Conservation (phyloP, 2,329 filamentous ascomycete species). For the Sclerotinia sclerotiorum region DNA sequence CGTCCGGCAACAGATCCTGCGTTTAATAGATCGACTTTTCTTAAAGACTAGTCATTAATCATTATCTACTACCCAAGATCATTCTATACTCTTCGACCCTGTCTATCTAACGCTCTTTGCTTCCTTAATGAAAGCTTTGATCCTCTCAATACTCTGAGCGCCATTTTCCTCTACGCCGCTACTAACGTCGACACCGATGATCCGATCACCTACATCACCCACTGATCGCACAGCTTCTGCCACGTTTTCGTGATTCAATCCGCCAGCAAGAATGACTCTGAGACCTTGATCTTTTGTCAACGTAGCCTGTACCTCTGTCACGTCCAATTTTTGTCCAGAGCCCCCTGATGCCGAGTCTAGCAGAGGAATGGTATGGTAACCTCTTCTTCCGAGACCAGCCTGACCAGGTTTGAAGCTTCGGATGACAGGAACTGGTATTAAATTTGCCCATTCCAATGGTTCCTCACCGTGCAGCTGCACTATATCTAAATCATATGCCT, state of each 20-base stretch:
- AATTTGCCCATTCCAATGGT: constrained; percentile 82
- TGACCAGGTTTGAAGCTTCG: constrained; percentile 76
- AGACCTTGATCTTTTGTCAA: constrained; percentile 70
- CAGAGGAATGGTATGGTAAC: constrained; percentile 80
- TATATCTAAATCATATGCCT: constrained; percentile 74
- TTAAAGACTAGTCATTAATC: constrained; percentile 6
- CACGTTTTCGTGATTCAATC: constrained; percentile 79
- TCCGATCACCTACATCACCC: constrained; percentile 58
- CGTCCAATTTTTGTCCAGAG: constrained; percentile 75
- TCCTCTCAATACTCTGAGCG: constrained; percentile 77
- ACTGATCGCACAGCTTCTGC: constrained; percentile 61
- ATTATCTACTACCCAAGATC: background rate
- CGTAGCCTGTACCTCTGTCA: constrained; percentile 64
- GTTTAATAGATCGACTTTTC: background rate
- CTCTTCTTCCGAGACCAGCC: constrained; percentile 62
- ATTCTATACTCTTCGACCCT: background rate
- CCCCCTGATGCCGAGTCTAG: constrained; percentile 84
- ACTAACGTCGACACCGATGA: constrained; percentile 88
- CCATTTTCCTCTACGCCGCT: constrained; percentile 88
- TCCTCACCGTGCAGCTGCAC: constrained; percentile 93
- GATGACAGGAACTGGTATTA: constrained; percentile 92
- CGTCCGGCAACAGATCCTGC: background rate
- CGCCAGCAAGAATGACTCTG: constrained; percentile 79
- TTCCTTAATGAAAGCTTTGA: constrained; percentile 73
- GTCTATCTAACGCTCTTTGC: constrained; percentile 54